A percentile compares a stretch with the other conserved stretches of the same genome.
Evolutionary conservation across 345 rosid genomes (phyloP).

Genomic region (Gossypioides kirkii): DNA sequence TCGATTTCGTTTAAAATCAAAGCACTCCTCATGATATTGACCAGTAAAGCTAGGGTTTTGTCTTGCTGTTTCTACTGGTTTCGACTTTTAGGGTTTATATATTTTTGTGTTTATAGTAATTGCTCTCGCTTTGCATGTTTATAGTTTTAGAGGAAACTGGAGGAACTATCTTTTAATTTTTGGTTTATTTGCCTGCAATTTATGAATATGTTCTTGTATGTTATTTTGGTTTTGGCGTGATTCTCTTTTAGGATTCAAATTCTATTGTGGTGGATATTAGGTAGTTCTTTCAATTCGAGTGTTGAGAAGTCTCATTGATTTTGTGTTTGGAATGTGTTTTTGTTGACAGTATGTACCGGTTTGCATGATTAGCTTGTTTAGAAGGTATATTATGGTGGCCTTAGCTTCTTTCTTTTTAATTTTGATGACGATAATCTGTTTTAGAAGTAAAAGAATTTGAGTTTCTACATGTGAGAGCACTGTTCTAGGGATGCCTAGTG

Average conservation of each 20-base stretch:
- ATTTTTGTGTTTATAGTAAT: conserved; percentile 14
- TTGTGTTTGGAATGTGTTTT: background rate
- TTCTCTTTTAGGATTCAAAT: conserved; percentile 16
- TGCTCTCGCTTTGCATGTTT: background rate
- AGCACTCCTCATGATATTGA: background rate
- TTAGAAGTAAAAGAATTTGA: background rate
- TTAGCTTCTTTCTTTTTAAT: background rate
- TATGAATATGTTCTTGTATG: background rate
- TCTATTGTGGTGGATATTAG: background rate
- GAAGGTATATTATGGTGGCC: background rate
- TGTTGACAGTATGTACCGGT: background rate
- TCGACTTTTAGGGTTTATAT: conserved; percentile 32
- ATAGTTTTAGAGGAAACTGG: background rate
- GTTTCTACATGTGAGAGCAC: background rate
- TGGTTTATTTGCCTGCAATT: background rate
- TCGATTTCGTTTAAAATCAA: background rate
- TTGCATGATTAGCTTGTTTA: background rate
- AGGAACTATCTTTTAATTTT: background rate
- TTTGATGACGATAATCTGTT: background rate
- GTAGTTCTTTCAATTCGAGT: background rate
- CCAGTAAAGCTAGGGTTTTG: conserved; percentile 27
- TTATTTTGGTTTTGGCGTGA: background rate
- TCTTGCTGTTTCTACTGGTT: background rate
- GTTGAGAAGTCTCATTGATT: background rate
- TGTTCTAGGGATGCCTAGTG: background rate